Conservation (phyloP, 331 rosid genomes). For the Cydonia oblonga region DNA sequence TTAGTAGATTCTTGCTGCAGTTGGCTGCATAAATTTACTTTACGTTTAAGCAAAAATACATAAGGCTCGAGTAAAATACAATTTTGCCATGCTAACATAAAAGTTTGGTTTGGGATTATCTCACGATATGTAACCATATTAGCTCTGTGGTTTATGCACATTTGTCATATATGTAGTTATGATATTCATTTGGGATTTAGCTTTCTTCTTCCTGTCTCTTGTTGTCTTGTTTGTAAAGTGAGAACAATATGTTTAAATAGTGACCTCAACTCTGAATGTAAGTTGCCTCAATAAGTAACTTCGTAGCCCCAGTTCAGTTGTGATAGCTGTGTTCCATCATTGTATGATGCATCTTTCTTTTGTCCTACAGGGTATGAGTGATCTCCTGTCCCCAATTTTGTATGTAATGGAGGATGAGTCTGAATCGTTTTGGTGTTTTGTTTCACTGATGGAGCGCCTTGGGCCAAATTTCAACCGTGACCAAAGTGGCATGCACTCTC, state of each 20-base stretch:
- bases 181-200: background rate
- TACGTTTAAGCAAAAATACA: background rate
- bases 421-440: constrained; percentile 97
- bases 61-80: background rate
- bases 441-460: constrained; percentile 84
- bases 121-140: background rate
- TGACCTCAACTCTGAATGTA: background rate
- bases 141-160: background rate
- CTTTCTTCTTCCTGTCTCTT: background rate
- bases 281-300: background rate
- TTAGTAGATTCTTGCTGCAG: constrained; percentile 2
- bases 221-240: background rate
- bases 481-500: constrained; percentile 99
- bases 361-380: constrained; percentile 84
- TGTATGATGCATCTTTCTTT: background rate
- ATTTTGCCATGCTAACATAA: background rate
- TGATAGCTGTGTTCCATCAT: background rate
- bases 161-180: background rate
- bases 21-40: background rate
- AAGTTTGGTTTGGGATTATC: background rate
- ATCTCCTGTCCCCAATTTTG: constrained; percentile 88
- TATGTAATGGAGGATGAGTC: constrained; percentile 82
- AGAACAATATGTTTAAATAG: background rate
- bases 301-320: background rate
- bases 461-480: constrained; percentile 99